phyloP scores from a whole-genome alignment of 2,329 filamentous ascomycete genomes.

The Domatiomyces catenatus region DNA sequence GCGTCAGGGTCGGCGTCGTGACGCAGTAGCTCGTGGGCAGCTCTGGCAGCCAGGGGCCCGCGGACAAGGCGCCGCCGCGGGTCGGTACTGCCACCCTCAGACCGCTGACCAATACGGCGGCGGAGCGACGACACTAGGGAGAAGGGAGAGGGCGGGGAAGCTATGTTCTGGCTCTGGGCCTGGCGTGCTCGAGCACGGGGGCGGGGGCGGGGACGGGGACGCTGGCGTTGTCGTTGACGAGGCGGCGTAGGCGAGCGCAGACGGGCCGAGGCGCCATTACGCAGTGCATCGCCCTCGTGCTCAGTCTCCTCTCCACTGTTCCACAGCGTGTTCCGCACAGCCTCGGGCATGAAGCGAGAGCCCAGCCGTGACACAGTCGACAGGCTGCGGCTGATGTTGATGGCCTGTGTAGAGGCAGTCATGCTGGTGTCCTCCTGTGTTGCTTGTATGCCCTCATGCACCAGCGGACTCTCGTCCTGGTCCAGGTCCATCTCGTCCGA shows the following conservation, averaged over 20 bases:
- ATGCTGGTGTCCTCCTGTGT: constrained; percentile 16
- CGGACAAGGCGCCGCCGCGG: constrained; percentile 26
- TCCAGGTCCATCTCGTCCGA: constrained; percentile 22
- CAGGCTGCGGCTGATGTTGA: constrained; percentile 21
- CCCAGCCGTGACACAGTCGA: constrained; percentile 35
- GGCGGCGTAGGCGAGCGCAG: constrained; percentile 8
- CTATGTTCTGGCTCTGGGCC: neutral
- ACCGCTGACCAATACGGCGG: constrained; percentile 5
- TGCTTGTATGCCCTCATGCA: constrained; percentile 21
- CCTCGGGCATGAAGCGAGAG: constrained; percentile 33
- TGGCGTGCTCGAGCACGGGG: neutral
- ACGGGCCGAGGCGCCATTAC: constrained; percentile 28
- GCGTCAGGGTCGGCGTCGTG: neutral
- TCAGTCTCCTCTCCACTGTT: constrained; percentile 32
- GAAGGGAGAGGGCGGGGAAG: neutral
- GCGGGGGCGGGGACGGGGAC: no score
- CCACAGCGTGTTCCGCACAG: constrained; percentile 28
- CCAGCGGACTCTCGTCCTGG: constrained; percentile 24
- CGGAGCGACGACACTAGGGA: constrained; percentile 9
- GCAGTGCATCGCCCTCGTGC: constrained; percentile 30
- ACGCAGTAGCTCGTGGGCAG: neutral
- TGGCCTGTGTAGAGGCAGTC: constrained; percentile 13
- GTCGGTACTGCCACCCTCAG: constrained; percentile 1
- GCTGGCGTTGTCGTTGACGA: constrained; percentile 3
- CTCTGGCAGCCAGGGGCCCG: constrained; percentile 22